Conservation (phyloP, 176 grass and related monocot genomes). For the Bromus sterilis region DNA sequence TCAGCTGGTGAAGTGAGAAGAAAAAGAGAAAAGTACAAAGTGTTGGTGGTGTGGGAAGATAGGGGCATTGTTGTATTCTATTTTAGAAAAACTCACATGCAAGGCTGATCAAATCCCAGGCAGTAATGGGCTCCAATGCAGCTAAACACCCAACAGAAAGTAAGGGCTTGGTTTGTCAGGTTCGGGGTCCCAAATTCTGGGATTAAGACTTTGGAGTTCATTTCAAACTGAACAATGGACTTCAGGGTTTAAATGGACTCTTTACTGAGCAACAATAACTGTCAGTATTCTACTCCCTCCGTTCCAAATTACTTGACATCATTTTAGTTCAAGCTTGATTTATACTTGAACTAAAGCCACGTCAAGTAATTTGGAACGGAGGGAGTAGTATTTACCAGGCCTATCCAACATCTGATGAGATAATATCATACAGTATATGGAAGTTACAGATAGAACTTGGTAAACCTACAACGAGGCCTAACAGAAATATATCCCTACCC, state of each 20-base stretch:
- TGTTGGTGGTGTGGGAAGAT: background rate
- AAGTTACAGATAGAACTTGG: background rate
- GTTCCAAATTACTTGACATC: no score
- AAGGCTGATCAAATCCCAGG: background rate
- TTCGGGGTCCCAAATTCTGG: background rate
- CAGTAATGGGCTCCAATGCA: background rate
- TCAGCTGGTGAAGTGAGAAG: background rate
- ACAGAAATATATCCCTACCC: background rate
- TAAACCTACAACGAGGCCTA: background rate
- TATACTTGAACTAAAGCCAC: no score
- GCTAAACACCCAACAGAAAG: background rate
- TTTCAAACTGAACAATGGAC: background rate
- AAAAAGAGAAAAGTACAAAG: background rate
- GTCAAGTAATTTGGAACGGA: no score
- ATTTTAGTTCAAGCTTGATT: no score
- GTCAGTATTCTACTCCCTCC: background rate
- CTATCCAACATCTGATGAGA: background rate
- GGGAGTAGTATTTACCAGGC: background rate
- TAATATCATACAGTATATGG: background rate
- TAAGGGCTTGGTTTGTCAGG: background rate
- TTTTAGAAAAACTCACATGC: background rate
- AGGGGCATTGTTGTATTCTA: background rate
- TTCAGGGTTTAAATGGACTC: background rate
- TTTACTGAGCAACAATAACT: background rate
- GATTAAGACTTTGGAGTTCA: background rate